Base-by-base conservation (phyloP, 1,284 basidiomycete species). In the Coniophora puteana region DNA sequence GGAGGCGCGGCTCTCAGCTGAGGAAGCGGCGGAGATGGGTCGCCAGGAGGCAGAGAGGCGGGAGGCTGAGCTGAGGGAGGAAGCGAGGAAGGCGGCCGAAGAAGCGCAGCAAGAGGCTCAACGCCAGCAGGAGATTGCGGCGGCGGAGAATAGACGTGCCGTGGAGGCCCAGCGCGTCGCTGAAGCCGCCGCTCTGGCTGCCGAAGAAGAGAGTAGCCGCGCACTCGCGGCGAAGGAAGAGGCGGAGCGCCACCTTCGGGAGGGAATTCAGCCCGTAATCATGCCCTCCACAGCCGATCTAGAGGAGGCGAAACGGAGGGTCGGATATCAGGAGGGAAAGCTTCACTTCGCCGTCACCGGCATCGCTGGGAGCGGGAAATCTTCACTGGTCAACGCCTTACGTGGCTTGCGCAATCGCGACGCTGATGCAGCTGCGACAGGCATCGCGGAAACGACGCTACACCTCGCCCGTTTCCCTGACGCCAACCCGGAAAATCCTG, bases 381-480 rank as follows among this genome's bases (percentile, higher is more conserved):
- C 49, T 12, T 50, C 48, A 2, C 44, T 50, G 11, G 47, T 50
- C 44, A 50, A 50, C 22, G 44, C 44, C 2, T 38, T 44, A n/a
- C 44, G 44, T 22, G 41, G 39, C 5, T 17, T 46, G 32, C 45
- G 40, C 5, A 44, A 43, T 31, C 45, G 37, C 22, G 44, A 50
- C 18, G 13, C 14, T 13, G 41, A 38, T 14, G 52, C 57, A 13
- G 58, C 57, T 10, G 45, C 48, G 1, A 51, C 53, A 21, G 55
- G 57, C 8, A 45, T 55, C 28, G 51, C 46, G 4, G 47, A 48
- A 33, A 48, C 47, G 11, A 48, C 47, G 14, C 23, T 43, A n/a
- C 13, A 17, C 7, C 20, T 55, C 36, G 34, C 46, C n/a, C 51
- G 58, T 32, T 58, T 51, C 30, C 49, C 51, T n/a, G 57, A 58